These are phyloP conservation scores for Tetrapisispora fleetii DNA, from an alignment of 805 yeast genomes.

Conservation along the genomic window DNA sequence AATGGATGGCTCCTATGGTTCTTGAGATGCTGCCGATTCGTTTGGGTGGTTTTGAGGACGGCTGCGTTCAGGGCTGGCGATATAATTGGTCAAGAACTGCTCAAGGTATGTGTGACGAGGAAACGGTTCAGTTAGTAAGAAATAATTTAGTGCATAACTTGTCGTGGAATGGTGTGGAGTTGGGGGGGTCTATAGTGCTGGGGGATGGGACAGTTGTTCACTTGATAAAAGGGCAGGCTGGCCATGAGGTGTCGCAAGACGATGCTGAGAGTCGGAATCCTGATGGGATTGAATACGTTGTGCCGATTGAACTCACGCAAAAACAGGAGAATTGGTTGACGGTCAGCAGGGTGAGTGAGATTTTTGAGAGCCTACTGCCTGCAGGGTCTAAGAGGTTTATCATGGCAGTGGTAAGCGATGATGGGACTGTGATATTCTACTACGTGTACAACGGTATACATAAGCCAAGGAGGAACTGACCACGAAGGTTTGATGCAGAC, in stretches of 20 bases:
- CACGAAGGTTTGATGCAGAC: too few species aligned
- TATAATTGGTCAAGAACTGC: too few species aligned
- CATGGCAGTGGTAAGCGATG: slow-evolving; percentile 49
- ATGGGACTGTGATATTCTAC: slow-evolving; percentile 65
- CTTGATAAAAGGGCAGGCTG: slow-evolving; percentile 17
- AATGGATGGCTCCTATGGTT: too few species aligned
- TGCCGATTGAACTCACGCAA: slow-evolving; percentile 26
- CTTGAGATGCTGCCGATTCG: too few species aligned
- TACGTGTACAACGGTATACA: slow-evolving; percentile 55
- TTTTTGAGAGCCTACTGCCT: slow-evolving; percentile 14
- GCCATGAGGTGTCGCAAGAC: slow-evolving; percentile 11
- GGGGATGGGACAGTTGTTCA: not conserved
- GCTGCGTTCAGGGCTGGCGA: too few species aligned
- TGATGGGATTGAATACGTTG: slow-evolving; percentile 15
- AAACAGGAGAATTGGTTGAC: slow-evolving; percentile 16
- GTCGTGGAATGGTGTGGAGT: slow-evolving; percentile 19
- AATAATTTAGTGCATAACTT: slow-evolving; percentile 22
- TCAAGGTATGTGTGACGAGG: slow-evolving; percentile 1
- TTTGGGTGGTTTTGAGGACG: too few species aligned
- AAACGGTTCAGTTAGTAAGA: slow-evolving; percentile 1
- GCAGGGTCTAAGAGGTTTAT: slow-evolving; percentile 34
- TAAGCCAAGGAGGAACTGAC: slow-evolving; percentile 48
- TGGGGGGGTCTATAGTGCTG: not conserved
- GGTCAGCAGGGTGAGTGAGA: slow-evolving; percentile 14
- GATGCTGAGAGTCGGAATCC: slow-evolving; percentile 10